Evolutionary conservation across 352 stramenopile species (phyloP), one percentile per base, ranked within the genome.

Genomic region (Peronospora farinosa): DNA sequence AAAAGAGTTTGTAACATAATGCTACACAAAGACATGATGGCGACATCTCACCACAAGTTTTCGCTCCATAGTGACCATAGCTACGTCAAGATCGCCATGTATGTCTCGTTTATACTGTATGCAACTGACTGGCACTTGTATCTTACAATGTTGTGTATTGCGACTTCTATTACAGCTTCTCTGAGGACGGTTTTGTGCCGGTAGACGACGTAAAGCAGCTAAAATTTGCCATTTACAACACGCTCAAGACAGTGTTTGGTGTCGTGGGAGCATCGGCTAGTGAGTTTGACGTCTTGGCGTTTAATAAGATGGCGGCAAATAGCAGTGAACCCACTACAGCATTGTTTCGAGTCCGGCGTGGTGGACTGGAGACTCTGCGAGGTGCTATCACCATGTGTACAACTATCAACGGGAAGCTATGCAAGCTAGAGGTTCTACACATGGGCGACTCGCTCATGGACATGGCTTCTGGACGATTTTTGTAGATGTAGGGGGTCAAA

Each of bases 351-450:
- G 72, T 88, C 16, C 74, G 74, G 10, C 70, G 47, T 47, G 76
- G 75, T 31, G 77, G 73, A 32, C 47, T 91, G 30, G 63, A 87
- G 47, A 69, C 55, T 1, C 58, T 91, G 8, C 72, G 74, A 60
- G 77, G 77, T 10, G 77, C 77, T 19, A 65, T 88, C 43, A 84
- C 71, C n/a, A 84, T 88, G 69, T 88, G 77, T 55, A 82, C 79
- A 28, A 66, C 63, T 10, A 60, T 91, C 7, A 78, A 87, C 41
- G 69, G 72, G 30, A 81, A 79, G 45, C 48, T 78, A 12, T 79
- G 72, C 64, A 84, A 79, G 51, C 47, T 84, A 8, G 60, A 87
- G 37, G 73, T 87, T 28, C 39, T 87, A 9, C 75, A 84, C 53
- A 66, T 80, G 39, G 73, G 60, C 35, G 63, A 70, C 40, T 76